These are phyloP conservation scores for Hypoxylon sp. DNA, from an alignment of 2,329 filamentous ascomycete species.

Conservation along the genomic window DNA sequence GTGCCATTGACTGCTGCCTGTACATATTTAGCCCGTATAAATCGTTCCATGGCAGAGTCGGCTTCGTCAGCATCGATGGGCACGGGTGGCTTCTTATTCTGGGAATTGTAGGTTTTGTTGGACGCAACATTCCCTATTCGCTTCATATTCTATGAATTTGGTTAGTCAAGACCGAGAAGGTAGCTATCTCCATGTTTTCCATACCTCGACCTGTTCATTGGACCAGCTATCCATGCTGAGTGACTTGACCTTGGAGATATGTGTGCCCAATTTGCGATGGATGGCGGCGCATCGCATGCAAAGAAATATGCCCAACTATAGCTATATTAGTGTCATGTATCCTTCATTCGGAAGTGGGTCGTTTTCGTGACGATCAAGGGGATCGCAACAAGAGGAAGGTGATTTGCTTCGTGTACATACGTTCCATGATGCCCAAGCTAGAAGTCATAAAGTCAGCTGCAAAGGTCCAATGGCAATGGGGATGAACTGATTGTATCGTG, in stretches of 20 bases:
- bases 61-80: conserved; percentile 93
- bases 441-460: conserved; percentile 34
- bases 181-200: conserved; percentile 50
- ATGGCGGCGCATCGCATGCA: conserved; percentile 97
- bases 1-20: conserved; percentile 57
- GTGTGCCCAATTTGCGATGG: conserved; percentile 96
- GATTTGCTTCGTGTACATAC: conserved; percentile 66
- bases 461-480: neutral
- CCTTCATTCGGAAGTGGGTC: conserved; percentile 11
- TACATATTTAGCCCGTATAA: conserved; percentile 94
- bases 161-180: conserved; percentile 36
- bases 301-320: conserved; percentile 90
- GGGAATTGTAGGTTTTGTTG: conserved; percentile 91
- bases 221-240: conserved; percentile 99
- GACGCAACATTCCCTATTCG: conserved; percentile 87
- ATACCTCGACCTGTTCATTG: conserved; percentile 94
- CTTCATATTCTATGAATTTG: conserved; percentile 82
- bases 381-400: neutral
- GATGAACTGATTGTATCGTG: conserved; percentile 2
- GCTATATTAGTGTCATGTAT: conserved; percentile 38
- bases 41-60: conserved; percentile 94
- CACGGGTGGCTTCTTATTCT: conserved; percentile 83
- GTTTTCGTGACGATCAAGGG: conserved; percentile 10
- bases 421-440: conserved; percentile 97
- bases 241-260: conserved; percentile 98